Conservation (phyloP, 805 yeast genomes). For the Saccharomycopsis sp. region DNA sequence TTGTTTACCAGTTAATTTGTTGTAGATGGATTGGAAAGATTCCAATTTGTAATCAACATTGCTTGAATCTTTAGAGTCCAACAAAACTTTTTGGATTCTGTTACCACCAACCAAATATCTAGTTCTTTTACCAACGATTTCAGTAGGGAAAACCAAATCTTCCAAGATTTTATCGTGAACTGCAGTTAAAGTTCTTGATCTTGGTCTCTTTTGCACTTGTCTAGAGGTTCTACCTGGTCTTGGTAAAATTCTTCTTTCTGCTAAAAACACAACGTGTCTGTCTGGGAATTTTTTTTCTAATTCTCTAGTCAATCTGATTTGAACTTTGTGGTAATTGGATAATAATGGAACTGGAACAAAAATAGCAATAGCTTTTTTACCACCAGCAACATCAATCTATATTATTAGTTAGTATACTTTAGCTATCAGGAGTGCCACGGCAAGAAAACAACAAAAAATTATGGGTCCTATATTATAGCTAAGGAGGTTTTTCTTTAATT, state of each 20-base stretch:
- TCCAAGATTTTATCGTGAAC: constrained; percentile 98
- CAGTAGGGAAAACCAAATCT: constrained; percentile 99
- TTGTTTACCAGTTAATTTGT: constrained; percentile 98
- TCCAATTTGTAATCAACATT: constrained; percentile 98
- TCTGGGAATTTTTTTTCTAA: constrained; percentile 99
- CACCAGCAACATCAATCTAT: constrained; percentile 89
- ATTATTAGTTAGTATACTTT: constrained; percentile 21
- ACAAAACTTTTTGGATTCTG: constrained; percentile 95
- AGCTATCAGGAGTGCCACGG: background rate
- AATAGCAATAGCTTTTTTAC: constrained; percentile 97
- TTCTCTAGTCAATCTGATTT: constrained; percentile 96
- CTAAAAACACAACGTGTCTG: constrained; percentile 98
- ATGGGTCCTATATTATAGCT: constrained; percentile 4
- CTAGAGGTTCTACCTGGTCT: constrained; percentile 95
- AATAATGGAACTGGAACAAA: constrained; percentile 97
- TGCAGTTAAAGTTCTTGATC: constrained; percentile 98
- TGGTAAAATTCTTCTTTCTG: constrained; percentile 99
- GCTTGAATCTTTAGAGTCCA: constrained; percentile 96
- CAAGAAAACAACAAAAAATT: background rate
- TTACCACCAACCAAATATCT: constrained; percentile 98
- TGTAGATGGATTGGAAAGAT: constrained; percentile 98
- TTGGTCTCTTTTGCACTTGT: constrained; percentile 97
- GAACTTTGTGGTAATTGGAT: constrained; percentile 92
- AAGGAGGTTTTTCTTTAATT: no score
- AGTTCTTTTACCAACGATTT: constrained; percentile 98